These are phyloP conservation scores for Neofusicoccum sp. DNA, from an alignment of 2,329 filamentous ascomycete genomes.

Conservation along the genomic window DNA sequence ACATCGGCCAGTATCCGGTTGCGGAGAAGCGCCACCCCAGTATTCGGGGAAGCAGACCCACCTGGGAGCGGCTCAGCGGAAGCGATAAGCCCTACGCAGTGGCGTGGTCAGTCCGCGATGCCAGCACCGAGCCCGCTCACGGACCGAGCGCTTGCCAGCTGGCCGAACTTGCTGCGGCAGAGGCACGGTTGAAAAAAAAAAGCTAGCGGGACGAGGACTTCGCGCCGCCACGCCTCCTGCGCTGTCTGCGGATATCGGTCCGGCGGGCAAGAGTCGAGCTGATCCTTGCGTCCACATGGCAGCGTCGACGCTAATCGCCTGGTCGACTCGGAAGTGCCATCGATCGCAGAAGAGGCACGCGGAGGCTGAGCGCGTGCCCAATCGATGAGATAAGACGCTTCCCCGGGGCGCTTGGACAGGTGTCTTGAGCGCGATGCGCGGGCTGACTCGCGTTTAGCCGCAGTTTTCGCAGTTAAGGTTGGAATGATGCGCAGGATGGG, in stretches of 20 bases:
- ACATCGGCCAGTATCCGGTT: too few relatives aligned
- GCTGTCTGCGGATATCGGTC: conserved; percentile 6
- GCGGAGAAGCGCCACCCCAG: too few relatives aligned
- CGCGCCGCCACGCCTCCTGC: conserved; percentile 1
- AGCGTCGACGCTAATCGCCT: background rate
- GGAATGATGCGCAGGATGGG: conserved; percentile 2
- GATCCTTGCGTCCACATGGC: conserved; percentile 6
- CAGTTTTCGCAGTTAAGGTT: background rate
- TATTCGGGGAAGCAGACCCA: too few relatives aligned
- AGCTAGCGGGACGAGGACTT: background rate
- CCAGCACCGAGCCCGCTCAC: background rate
- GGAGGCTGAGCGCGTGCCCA: conserved; percentile 7
- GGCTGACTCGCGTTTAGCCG: background rate
- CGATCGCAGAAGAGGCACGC: background rate
- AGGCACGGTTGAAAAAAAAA: background rate
- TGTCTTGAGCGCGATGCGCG: background rate
- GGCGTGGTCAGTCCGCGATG: background rate
- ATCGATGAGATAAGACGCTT: conserved; percentile 14
- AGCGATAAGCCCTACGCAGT: too few relatives aligned
- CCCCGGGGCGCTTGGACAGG: background rate
- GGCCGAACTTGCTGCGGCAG: background rate
- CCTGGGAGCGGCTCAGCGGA: too few relatives aligned
- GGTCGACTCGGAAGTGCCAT: background rate
- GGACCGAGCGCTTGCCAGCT: conserved; percentile 5
- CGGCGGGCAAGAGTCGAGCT: background rate